phyloP scores from a whole-genome alignment of 805 yeast species.

The Saturnispora galanensis region DNA sequence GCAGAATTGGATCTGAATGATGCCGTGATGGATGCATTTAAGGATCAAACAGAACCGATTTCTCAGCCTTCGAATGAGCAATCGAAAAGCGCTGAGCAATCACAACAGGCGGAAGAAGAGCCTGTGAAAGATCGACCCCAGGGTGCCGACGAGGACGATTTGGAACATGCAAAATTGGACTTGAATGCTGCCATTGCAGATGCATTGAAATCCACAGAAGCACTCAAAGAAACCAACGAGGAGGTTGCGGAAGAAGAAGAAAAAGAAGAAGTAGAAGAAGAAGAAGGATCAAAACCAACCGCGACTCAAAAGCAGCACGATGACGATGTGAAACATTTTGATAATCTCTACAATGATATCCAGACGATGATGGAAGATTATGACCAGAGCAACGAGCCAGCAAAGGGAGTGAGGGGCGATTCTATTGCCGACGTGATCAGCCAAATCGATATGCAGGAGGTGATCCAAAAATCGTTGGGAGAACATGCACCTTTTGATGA shows the following conservation, averaged over 20 bases:
- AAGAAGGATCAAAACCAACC: constrained; percentile 2
- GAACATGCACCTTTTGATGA: constrained; percentile 12
- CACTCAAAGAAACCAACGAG: neutral
- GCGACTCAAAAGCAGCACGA: constrained; percentile 3
- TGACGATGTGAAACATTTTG: constrained; percentile 3
- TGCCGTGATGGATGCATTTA: neutral
- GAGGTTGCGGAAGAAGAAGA: neutral
- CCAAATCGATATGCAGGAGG: constrained; percentile 13
- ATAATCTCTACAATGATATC: constrained; percentile 8
- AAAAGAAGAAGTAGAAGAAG: neutral
- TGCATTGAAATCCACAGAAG: constrained; percentile 16
- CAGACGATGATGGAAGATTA: constrained; percentile 4
- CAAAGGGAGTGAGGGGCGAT: neutral
- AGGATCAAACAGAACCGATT: neutral
- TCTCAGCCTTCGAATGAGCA: neutral
- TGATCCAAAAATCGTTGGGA: constrained; percentile 15
- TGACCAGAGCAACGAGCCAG: neutral
- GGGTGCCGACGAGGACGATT: constrained; percentile 2
- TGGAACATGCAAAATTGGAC: constrained; percentile 10
- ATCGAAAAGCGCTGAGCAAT: too few relatives aligned
- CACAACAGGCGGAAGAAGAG: neutral
- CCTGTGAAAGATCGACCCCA: neutral
- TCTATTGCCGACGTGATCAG: constrained; percentile 10
- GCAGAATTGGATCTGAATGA: neutral
- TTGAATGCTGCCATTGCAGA: constrained; percentile 20